phyloP scores from a whole-genome alignment of 306 rosid species.

The Parietaria judaica region DNA sequence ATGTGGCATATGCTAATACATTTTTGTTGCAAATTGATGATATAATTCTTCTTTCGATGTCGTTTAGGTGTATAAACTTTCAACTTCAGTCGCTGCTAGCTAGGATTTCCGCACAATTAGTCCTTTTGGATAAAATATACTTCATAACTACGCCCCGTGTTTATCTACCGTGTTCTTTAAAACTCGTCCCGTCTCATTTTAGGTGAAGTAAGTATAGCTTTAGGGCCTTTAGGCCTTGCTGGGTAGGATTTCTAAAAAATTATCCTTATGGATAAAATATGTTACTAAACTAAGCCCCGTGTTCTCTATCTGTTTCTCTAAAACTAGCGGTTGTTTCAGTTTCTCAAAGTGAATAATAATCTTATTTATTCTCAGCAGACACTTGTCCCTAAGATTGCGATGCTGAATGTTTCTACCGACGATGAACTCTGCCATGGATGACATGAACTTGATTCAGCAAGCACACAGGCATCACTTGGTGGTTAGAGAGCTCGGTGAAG shows the following conservation, averaged over 20 bases:
- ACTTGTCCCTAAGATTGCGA: conserved; percentile 33
- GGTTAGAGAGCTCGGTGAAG: conserved; percentile 87
- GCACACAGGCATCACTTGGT: conserved; percentile 93
- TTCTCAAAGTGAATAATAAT: not conserved
- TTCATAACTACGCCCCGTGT: too few species aligned
- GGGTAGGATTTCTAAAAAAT: not conserved
- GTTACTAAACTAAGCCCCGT: not conserved
- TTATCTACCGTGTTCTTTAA: too few species aligned
- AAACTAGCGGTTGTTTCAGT: too few species aligned
- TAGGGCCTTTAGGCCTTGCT: conserved; percentile 6
- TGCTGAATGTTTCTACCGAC: conserved; percentile 86
- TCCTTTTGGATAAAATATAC: not conserved
- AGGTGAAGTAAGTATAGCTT: not conserved
- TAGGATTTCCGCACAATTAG: not conserved
- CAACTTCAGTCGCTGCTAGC: conserved; percentile 2
- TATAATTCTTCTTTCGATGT: not conserved
- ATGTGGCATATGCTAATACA: too few species aligned
- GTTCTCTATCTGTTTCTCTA: too few species aligned
- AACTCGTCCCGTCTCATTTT: not conserved
- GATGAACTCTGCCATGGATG: conserved; percentile 94
- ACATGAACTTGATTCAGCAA: conserved; percentile 90
- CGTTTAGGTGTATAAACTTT: not conserved
- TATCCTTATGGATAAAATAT: not conserved
- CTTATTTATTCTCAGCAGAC: conserved; percentile 13
- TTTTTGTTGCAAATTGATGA: not conserved